Evolutionary conservation across 78 protist species (phyloP), one percentile per base, ranked within the genome.

Genomic region (Polysphondylium violaceum): DNA sequence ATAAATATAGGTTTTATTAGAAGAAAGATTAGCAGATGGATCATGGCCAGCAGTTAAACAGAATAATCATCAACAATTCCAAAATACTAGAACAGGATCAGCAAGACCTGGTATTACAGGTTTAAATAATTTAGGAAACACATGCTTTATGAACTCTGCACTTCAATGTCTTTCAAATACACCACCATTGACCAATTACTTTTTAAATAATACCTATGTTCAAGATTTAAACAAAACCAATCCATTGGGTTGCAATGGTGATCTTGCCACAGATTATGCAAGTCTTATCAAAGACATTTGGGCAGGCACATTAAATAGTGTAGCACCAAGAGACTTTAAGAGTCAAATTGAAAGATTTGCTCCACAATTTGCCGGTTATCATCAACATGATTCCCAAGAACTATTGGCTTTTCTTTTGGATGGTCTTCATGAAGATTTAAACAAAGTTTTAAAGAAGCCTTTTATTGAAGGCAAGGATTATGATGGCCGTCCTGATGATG

Each of bases 341-440:
- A n/a, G 36, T 38, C 53, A 68, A 43, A 86, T 78, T 38, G 95
- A 76, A 19, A 38, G 47, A 74, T 94, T 78, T 60, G 95, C 96
- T 8, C 95, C 96, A 31, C 96, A 93, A 47, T 96, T 96, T 25
- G 36, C 58, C 6, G 97, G 97, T 2, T 93, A 78, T 38, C 78
- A 71, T 29, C 98, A 97, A 88, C 98, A 97, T 65, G 98, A 97
- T 41, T 86, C 96, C 6, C 98, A 97, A 43, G 96, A 90, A 25
- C 56, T 88, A 7, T 68, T 94, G 23, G 93, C 87, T 16, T 88
- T 76, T 25, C 61, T 93, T 25, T 53, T 87, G 41, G 96, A 88
- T 87, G 96, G 98, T 33, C 87, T 98, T 19, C 98, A 98, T 40
- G 99, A 98, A 51, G 99, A 98, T 59, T 75, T 98, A n/a, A 98